These are phyloP conservation scores for Dactylorhiza incarnata DNA, from an alignment of 106 monocot species.

Conservation along the genomic window DNA sequence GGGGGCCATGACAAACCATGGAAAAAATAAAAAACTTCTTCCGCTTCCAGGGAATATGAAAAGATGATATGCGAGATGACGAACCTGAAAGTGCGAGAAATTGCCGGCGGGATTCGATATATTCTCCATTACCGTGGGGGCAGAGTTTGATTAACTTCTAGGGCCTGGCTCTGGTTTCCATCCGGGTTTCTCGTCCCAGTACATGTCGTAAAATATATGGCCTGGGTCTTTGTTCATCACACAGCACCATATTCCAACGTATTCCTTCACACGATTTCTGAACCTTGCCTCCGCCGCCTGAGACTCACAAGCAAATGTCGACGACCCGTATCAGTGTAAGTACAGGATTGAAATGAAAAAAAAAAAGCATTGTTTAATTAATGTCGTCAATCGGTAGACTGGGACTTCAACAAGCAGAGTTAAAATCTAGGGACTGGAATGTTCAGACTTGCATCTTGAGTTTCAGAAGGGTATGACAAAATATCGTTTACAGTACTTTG, in stretches of 20 bases:
- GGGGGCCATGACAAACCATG: too few relatives aligned
- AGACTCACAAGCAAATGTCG: not conserved
- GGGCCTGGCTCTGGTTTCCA: conserved; percentile 74
- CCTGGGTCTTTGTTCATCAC: conserved; percentile 44
- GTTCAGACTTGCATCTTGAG: too few relatives aligned
- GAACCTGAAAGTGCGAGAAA: not conserved
- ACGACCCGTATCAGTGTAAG: not conserved
- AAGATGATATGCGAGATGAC: not conserved
- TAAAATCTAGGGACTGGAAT: too few relatives aligned
- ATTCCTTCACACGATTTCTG: conserved; percentile 72
- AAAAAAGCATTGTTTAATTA: not conserved
- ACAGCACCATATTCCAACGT: conserved; percentile 93
- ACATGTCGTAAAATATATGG: conserved; percentile 93
- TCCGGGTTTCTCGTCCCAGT: conserved; percentile 91
- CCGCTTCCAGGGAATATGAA: not conserved
- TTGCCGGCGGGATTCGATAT: conserved; percentile 13
- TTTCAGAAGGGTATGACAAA: too few relatives aligned
- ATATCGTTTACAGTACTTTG: too few relatives aligned
- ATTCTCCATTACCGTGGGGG: conserved; percentile 26
- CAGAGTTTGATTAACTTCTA: conserved; percentile 51
- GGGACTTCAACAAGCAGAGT: too few relatives aligned
- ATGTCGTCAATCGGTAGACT: not conserved
- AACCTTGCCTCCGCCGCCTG: conserved; percentile 66
- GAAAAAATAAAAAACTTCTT: not conserved
- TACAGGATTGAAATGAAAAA: not conserved